These are phyloP conservation scores for Lentithecium fluviatile DNA, from an alignment of 495 filamentous ascomycete genomes.

Conservation along the genomic window DNA sequence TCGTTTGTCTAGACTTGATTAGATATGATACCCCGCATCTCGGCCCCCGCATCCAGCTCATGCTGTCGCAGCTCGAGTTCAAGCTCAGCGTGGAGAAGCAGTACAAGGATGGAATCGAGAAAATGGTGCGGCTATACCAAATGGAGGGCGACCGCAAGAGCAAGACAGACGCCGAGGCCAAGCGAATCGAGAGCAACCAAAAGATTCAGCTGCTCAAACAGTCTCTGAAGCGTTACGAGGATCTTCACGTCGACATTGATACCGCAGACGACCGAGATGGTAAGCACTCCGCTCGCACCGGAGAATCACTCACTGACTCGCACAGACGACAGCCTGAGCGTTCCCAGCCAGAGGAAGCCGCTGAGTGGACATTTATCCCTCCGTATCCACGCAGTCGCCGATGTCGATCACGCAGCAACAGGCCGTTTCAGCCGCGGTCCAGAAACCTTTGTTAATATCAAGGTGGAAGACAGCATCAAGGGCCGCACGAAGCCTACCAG, in stretches of 20 bases:
- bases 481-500: conserved; percentile 84
- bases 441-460: conserved; percentile 92
- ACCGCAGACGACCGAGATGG: conserved; percentile 78
- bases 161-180: conserved; percentile 83
- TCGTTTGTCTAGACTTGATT: conserved; percentile 72
- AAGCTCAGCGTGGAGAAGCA: conserved; percentile 99
- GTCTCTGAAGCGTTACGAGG: conserved; percentile 93
- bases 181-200: conserved; percentile 89
- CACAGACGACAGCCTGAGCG: conserved; percentile 92
- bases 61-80: conserved; percentile 98
- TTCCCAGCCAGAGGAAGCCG: conserved; percentile 90
- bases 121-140: conserved; percentile 97
- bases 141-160: conserved; percentile 98
- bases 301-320: background rate
- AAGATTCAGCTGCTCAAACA: conserved; percentile 96
- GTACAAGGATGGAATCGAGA: conserved; percentile 98
- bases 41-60: conserved; percentile 95
- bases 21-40: conserved; percentile 97
- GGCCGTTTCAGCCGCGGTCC: conserved; percentile 84
- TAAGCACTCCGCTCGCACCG: conserved; percentile 44
- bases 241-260: conserved; percentile 95
- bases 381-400: conserved; percentile 81
- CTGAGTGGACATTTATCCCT: conserved; percentile 85
- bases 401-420: conserved; percentile 90
- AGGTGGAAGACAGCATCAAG: conserved; percentile 90